Conservation (phyloP, 805 yeast genomes). For the Vanderwaltozyma yarrowii region DNA sequence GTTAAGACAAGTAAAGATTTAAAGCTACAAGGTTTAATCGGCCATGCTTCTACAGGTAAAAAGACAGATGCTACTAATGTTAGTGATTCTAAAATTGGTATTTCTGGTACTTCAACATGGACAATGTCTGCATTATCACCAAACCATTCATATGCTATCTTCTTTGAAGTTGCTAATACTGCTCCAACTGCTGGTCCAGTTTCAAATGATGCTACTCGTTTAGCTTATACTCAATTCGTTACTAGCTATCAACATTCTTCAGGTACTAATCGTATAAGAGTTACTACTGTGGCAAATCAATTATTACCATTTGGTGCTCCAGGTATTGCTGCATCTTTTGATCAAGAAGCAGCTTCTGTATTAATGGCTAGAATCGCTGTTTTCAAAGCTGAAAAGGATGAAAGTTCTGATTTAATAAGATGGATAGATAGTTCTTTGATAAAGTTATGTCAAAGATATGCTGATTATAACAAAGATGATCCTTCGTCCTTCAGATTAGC, state of each 20-base stretch:
- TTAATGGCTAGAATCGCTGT: conserved; percentile 86
- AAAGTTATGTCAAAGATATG: conserved; percentile 83
- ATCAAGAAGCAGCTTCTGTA: conserved; percentile 97
- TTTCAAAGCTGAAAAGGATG: conserved; percentile 70
- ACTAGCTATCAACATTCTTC: conserved; percentile 94
- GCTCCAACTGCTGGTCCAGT: conserved; percentile 12
- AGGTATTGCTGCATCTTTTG: conserved; percentile 58
- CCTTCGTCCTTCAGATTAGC: conserved; percentile 73
- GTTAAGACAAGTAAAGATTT: conserved; percentile 81
- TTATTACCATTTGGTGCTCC: conserved; percentile 47
- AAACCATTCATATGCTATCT: conserved; percentile 77
- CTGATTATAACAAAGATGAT: conserved; percentile 84
- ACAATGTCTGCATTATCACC: conserved; percentile 78
- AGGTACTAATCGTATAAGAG: conserved; percentile 80
- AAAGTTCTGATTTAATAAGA: conserved; percentile 83
- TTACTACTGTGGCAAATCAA: conserved; percentile 65
- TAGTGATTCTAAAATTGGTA: conserved; percentile 87
- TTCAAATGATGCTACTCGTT: conserved; percentile 19
- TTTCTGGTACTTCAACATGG: conserved; percentile 89
- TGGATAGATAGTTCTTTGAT: conserved; percentile 93
- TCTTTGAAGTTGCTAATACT: conserved; percentile 63
- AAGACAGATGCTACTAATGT: conserved; percentile 53
- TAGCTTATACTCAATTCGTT: conserved; percentile 64
- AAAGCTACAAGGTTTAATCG: conserved; percentile 86
- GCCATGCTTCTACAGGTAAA: conserved; percentile 74